A percentile compares a stretch with the other conserved stretches of the same genome.
These are phyloP conservation scores for Yamadazyma takamatsuzukensis DNA, from an alignment of 805 yeast species.

Conservation along the genomic window DNA sequence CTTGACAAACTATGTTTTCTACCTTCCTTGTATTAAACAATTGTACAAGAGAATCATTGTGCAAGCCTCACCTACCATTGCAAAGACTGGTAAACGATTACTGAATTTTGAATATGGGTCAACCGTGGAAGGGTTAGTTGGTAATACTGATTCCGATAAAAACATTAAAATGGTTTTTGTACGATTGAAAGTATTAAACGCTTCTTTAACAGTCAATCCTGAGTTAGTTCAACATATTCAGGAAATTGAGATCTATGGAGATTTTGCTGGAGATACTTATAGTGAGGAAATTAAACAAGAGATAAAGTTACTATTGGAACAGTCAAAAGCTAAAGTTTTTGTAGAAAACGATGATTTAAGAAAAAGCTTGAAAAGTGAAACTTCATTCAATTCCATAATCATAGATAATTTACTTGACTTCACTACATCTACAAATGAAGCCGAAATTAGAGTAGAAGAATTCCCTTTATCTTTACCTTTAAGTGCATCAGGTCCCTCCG, in stretches of 20 bases:
- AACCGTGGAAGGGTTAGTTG: constrained; percentile 22
- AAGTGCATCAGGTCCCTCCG: too few species aligned
- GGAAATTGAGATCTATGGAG: constrained; percentile 17
- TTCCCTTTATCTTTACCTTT: too few species aligned
- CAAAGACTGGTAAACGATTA: constrained; percentile 7
- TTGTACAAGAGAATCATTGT: constrained; percentile 23
- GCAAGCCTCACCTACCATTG: constrained; percentile 5
- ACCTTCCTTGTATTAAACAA: constrained; percentile 27
- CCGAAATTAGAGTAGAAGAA: constrained; percentile 9
- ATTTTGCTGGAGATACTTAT: constrained; percentile 2
- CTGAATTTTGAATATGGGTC: constrained; percentile 22
- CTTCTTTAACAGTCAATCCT: constrained; percentile 25
- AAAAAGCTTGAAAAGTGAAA: constrained; percentile 4
- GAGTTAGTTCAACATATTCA: constrained; percentile 16
- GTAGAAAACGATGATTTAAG: constrained; percentile 10
- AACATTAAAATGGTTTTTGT: constrained; percentile 7
- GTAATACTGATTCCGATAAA: neutral
- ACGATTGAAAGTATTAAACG: constrained; percentile 19
- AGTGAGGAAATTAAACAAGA: constrained; percentile 2
- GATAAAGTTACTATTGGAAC: constrained; percentile 6
- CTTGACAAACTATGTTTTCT: constrained; percentile 30
- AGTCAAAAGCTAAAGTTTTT: constrained; percentile 7
- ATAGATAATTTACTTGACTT: constrained; percentile 17
- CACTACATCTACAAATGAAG: constrained; percentile 7
- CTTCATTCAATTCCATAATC: constrained; percentile 15